A percentile compares a stretch with the other conserved stretches of the same genome.
These are phyloP conservation scores for Simmondsia chinensis DNA, from an alignment of 148 eudicot genomes.

Conservation along the genomic window DNA sequence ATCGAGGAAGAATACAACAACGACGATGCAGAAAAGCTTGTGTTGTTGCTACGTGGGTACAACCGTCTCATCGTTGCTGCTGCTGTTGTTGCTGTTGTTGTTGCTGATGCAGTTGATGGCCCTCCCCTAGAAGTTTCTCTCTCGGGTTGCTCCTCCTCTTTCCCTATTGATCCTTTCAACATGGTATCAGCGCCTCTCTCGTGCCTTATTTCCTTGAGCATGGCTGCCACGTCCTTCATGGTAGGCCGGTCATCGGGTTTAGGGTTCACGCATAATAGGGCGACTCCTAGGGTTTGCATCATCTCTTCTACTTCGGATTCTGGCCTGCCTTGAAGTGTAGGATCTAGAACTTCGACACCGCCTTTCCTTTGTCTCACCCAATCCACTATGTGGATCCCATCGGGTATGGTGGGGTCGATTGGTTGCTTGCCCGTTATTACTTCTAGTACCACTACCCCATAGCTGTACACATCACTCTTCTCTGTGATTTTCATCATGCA, in stretches of 20 bases:
- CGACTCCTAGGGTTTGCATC: slow-evolving; percentile 63
- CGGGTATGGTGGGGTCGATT: slow-evolving; percentile 75
- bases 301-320: slow-evolving; percentile 65
- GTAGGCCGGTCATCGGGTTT: slow-evolving; percentile 66
- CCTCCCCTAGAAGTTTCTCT: slow-evolving; percentile 21
- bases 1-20: neutral
- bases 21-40: neutral
- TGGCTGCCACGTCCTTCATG: slow-evolving; percentile 78
- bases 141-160: slow-evolving; percentile 10
- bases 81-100: slow-evolving; percentile 46
- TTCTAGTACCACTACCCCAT: slow-evolving; percentile 68
- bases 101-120: slow-evolving; percentile 38
- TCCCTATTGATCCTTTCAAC: slow-evolving; percentile 19
- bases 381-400: slow-evolving; percentile 68
- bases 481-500: slow-evolving; percentile 81
- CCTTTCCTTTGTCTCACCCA: slow-evolving; percentile 64
- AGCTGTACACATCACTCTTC: slow-evolving; percentile 81
- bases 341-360: slow-evolving; percentile 40
- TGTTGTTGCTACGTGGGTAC: neutral
- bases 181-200: slow-evolving; percentile 34
- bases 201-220: slow-evolving; percentile 56
- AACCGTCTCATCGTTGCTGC: too few species aligned
- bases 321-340: slow-evolving; percentile 38
- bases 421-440: slow-evolving; percentile 79
- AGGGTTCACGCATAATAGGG: slow-evolving; percentile 54